These are phyloP conservation scores for Metschnikowia kofuensis DNA, from an alignment of 805 yeast genomes.

Conservation along the genomic window DNA sequence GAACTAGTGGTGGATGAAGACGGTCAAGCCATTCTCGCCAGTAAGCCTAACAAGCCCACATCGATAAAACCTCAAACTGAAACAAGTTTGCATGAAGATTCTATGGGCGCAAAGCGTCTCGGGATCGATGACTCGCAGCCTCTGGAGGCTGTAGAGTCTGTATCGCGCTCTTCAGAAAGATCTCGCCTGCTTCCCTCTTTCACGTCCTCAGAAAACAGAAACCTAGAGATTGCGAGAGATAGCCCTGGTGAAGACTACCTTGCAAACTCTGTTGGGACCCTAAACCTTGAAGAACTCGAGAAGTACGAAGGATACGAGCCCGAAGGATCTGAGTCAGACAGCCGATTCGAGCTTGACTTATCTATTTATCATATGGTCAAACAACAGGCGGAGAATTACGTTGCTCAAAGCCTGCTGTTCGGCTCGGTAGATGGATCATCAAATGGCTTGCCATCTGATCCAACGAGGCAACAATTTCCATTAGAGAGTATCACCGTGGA, in stretches of 20 bases:
- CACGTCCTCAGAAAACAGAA: too few relatives aligned
- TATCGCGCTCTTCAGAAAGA: not conserved
- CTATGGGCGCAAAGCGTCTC: too few relatives aligned
- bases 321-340: too few relatives aligned
- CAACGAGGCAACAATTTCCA: not conserved
- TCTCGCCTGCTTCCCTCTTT: not conserved
- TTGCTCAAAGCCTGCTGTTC: not conserved
- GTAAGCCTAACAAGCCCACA: not conserved
- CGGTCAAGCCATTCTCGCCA: constrained; percentile 39
- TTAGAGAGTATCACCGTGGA: not conserved
- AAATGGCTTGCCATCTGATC: not conserved
- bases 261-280: too few relatives aligned
- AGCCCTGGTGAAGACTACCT: not conserved
- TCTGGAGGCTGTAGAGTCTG: not conserved
- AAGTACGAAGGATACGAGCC: too few relatives aligned
- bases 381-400: not conserved
- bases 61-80: too few relatives aligned
- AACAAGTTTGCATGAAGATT: too few relatives aligned
- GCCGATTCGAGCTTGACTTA: not conserved
- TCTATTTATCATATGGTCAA: constrained; percentile 3
- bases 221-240: too few relatives aligned
- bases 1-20: constrained; percentile 38
- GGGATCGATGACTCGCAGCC: too few relatives aligned
- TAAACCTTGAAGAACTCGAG: too few relatives aligned
- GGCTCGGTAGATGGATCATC: too few relatives aligned